Base-by-base conservation (phyloP, 2,329 filamentous ascomycete genomes). In the Orbilia ellipsospora region DNA sequence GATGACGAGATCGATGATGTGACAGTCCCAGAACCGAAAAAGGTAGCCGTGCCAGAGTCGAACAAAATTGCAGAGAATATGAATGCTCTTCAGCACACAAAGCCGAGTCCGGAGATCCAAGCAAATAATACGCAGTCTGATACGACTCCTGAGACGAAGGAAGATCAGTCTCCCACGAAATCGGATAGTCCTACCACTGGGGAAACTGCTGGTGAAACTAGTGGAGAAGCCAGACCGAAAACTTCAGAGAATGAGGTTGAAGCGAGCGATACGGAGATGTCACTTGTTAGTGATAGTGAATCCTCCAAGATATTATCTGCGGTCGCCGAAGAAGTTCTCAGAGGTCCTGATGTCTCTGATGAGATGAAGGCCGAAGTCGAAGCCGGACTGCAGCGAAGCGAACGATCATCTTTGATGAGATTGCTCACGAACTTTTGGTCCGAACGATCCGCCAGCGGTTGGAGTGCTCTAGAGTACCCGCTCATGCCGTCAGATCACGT, bases 371-470 rank as follows among this genome's bases (percentile, higher is more conserved):
- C 82, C 88, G 7, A 87, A 89, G 75, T 83, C 86, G 59, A 89
- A 89, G 62, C 83, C 92, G 8, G 93, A 79, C 86, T 99, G 12
- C 93, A 93, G 0, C 97, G 93, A 80, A 93, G 98, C 80, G 93
- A 97, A 81, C 95, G 94, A 82, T 94, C 90, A 69, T 97, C 93
- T 54, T 85, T 98, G 78, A 91, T 99, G 88, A 97, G 96, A 81
- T 93, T 97, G 84, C 86, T 99, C 54, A 95, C 93, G 15, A 97
- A 94, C 80, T 99, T 99, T 82, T 99, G 95, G 95, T 96, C 95
- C 1, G 96, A 99, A 83, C 89, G 95, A 63, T 98, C 95, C 56
- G 93, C 96, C 23, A 97, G 93, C 82, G 94, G 94, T 44, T 99
- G 95, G 95, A 88, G 91, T 4, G 88, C 91, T 20, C 87, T 99